Percentiles rank a stretch among this genome's conserved stretches.
phyloP scores from a whole-genome alignment of 202 grass and related monocot genomes.

The Brachypodium distachyon region DNA sequence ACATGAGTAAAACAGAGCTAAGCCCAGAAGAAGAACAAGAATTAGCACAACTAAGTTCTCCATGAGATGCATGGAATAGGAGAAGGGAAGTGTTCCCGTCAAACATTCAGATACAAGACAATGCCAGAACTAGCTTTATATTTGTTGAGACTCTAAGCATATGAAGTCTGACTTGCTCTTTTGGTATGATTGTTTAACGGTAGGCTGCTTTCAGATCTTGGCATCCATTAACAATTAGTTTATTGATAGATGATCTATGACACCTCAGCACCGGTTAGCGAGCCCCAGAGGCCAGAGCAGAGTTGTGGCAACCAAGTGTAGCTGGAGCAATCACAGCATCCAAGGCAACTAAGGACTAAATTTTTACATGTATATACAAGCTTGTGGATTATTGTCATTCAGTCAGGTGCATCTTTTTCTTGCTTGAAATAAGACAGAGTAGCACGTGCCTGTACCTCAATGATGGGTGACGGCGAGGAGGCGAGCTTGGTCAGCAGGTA shows the following conservation, averaged over 20 bases:
- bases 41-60: not conserved
- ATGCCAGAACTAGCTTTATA: not conserved
- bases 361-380: not conserved
- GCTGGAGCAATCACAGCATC: not conserved
- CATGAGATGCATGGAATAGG: conserved; percentile 9
- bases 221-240: not conserved
- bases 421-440: not conserved
- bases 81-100: not conserved
- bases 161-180: conserved; percentile 2
- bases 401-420: not conserved
- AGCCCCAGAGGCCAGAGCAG: not conserved
- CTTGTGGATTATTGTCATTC: not conserved
- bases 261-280: not conserved
- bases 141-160: conserved; percentile 8
- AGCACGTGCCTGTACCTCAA: not conserved
- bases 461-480: not conserved
- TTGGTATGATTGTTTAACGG: not conserved
- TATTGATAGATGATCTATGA: conserved; percentile 9
- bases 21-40: conserved; percentile 17
- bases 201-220: conserved; percentile 1
- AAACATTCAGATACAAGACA: conserved; percentile 2
- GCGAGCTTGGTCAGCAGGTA: not conserved
- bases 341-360: not conserved
- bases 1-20: conserved; percentile 23
- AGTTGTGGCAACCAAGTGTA: not conserved